Conservation (phyloP, 768 basidiomycete species). For the Terana coerulea region DNA sequence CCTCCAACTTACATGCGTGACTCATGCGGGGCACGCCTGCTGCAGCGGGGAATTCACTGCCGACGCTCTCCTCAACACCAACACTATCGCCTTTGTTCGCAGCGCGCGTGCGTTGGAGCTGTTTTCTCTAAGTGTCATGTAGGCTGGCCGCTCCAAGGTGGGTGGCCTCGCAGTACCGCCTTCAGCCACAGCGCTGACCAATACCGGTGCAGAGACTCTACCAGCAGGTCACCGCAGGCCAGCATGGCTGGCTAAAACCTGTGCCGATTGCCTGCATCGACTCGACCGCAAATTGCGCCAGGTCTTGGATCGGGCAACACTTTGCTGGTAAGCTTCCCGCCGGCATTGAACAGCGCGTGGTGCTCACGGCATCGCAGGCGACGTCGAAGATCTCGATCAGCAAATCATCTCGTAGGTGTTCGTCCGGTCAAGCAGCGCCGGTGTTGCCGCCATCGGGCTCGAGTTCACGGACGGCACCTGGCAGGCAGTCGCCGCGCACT, state of each 20-base stretch:
- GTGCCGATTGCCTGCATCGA: background rate
- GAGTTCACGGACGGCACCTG: constrained; percentile 44
- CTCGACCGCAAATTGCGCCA: background rate
- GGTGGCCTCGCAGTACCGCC: background rate
- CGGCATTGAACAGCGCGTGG: background rate
- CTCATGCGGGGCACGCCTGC: background rate
- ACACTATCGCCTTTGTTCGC: constrained; percentile 5
- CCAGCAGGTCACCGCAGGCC: background rate
- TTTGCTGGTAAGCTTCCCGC: background rate
- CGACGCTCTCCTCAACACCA: background rate
- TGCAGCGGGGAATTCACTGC: background rate
- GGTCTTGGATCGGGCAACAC: background rate
- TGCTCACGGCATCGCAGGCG: background rate
- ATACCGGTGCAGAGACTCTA: background rate
- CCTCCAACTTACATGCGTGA: background rate
- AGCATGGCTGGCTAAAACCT: background rate
- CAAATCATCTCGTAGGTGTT: background rate
- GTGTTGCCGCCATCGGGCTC: background rate
- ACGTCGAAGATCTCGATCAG: background rate
- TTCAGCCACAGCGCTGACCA: background rate
- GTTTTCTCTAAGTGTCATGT: background rate
- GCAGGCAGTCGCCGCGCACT: constrained; percentile 94
- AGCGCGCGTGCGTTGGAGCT: background rate
- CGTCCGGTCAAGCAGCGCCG: background rate
- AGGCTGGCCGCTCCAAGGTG: constrained; percentile 6